Evolutionary conservation across 768 basidiomycete species (phyloP).

Genomic region (Phaeotremella fagi): DNA sequence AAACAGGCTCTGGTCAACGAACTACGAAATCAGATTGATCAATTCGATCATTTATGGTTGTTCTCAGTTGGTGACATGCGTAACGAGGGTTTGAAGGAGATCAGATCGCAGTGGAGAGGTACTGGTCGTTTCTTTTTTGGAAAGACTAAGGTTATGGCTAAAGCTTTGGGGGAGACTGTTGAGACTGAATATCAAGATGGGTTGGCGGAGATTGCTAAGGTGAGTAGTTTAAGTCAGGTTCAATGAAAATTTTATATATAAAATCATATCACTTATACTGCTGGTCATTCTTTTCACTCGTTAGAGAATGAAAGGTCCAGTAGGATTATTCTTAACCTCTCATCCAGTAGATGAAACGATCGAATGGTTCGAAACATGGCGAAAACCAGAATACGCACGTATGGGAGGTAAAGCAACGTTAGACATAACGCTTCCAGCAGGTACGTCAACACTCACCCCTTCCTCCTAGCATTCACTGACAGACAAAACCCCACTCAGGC

Average conservation of each 20-base stretch:
- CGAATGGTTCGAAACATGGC: conserved; percentile 90
- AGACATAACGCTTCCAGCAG: conserved; percentile 66
- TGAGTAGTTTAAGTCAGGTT: conserved; percentile 47
- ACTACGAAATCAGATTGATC: conserved; percentile 74
- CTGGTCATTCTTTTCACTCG: no score
- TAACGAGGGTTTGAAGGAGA: conserved; percentile 88
- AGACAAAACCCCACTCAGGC: conserved; percentile 53
- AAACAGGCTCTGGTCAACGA: conserved; percentile 78
- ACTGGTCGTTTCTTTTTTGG: conserved; percentile 89
- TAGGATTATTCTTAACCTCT: conserved; percentile 88
- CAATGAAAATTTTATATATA: background rate
- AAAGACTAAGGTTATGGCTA: conserved; percentile 77
- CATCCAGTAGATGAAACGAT: conserved; percentile 81
- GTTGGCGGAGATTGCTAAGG: conserved; percentile 72
- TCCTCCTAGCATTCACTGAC: background rate
- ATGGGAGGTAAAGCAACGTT: conserved; percentile 73
- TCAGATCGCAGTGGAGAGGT: conserved; percentile 89
- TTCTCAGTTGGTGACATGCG: conserved; percentile 95
- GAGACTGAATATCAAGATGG: conserved; percentile 82
- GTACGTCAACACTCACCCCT: conserved; percentile 28
- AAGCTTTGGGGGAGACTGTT: conserved; percentile 79
- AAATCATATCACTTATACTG: no score
- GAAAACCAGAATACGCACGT: conserved; percentile 85
- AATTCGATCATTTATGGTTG: conserved; percentile 92
- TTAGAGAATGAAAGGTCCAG: conserved; percentile 90